phyloP scores from a whole-genome alignment of 2,329 filamentous ascomycete genomes.

The Colletotrichum truncatum region DNA sequence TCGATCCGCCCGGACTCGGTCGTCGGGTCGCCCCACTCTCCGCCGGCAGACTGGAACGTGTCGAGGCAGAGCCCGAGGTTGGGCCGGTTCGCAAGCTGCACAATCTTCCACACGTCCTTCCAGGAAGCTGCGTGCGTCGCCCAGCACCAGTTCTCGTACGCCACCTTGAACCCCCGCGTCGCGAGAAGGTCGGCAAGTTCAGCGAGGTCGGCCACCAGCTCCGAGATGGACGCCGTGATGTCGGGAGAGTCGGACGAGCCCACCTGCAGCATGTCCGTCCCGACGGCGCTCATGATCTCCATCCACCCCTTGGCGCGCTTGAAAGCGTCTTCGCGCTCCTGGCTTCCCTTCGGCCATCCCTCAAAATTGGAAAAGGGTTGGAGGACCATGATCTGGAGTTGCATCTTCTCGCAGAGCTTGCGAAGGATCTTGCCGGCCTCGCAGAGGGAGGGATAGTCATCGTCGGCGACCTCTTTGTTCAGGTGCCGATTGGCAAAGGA shows the following conservation, averaged over 20 bases:
- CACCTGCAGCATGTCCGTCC: conserved; percentile 77
- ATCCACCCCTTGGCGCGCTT: conserved; percentile 73
- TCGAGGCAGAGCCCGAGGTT: conserved; percentile 82
- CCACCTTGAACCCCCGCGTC: conserved; percentile 65
- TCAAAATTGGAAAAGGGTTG: conserved; percentile 83
- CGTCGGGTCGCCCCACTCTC: conserved; percentile 78
- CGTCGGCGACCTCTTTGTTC: conserved; percentile 56
- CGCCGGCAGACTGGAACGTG: conserved; percentile 78
- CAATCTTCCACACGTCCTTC: conserved; percentile 76
- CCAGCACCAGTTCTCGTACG: conserved; percentile 89
- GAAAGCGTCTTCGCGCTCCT: conserved; percentile 70
- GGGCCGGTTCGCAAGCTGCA: conserved; percentile 65
- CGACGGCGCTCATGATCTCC: conserved; percentile 74
- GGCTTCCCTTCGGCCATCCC: conserved; percentile 70
- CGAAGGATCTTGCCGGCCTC: conserved; percentile 63
- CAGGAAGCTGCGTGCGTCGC: conserved; percentile 74
- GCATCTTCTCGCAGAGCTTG: conserved; percentile 60
- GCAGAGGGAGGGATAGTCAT: conserved; percentile 68
- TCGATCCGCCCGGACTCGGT: conserved; percentile 69
- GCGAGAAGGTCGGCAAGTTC: conserved; percentile 71
- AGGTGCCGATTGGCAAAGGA: conserved; percentile 64
- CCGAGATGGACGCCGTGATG: conserved; percentile 58
- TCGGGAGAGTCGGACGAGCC: conserved; percentile 69
- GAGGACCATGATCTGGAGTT: conserved; percentile 73
- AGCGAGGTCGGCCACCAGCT: conserved; percentile 68